Evolutionary conservation across 805 yeast genomes (phyloP).

Genomic region (Candida parachauliodes): DNA sequence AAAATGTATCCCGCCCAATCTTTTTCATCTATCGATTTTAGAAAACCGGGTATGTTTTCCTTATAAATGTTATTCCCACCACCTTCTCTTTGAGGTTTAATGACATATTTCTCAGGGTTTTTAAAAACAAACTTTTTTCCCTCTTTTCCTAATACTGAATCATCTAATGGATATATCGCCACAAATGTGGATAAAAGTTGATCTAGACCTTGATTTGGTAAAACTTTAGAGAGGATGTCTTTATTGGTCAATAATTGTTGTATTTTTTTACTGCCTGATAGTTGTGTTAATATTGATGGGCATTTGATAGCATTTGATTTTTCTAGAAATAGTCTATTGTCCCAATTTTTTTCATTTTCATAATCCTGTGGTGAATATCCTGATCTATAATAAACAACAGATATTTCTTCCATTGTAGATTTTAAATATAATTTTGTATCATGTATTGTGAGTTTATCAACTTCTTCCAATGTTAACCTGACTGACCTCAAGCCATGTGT

Average conservation of each 20-base stretch:
- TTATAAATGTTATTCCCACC: conserved; percentile 96
- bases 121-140: conserved; percentile 70
- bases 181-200: conserved; percentile 66
- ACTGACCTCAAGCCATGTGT: conserved; percentile 55
- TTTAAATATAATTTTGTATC: conserved; percentile 49
- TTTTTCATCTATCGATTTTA: conserved; percentile 53
- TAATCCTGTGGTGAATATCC: conserved; percentile 89
- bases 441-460: conserved; percentile 42
- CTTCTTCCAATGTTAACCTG: conserved; percentile 66
- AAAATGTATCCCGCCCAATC: conserved; percentile 90
- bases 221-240: conserved; percentile 44
- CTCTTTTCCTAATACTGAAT: conserved; percentile 52
- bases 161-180: conserved; percentile 81
- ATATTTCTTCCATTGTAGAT: conserved; percentile 63
- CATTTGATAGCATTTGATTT: conserved; percentile 80
- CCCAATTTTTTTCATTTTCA: conserved; percentile 66
- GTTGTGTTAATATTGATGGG: conserved; percentile 84
- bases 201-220: conserved; percentile 31
- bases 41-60: conserved; percentile 74
- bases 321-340: conserved; percentile 69
- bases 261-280: conserved; percentile 89
- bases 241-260: conserved; percentile 80
- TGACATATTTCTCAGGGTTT: conserved; percentile 67
- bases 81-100: conserved; percentile 98
- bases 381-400: conserved; percentile 86